These are phyloP conservation scores for Circinella umbellata DNA, from an alignment of 371 early-diverging fungal species.

Conservation along the genomic window DNA sequence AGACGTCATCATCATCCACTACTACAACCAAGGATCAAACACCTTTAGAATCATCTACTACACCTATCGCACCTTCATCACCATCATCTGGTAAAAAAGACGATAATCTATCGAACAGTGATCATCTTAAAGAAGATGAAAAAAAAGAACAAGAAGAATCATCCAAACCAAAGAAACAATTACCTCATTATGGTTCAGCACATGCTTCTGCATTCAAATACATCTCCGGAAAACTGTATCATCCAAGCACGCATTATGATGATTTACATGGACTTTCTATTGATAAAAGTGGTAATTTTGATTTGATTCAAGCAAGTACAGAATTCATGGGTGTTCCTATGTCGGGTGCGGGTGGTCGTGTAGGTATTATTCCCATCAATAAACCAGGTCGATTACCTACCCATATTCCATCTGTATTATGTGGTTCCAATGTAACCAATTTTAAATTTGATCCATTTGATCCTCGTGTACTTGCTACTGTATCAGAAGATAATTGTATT, in stretches of 20 bases:
- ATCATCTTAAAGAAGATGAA: not conserved
- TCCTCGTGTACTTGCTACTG: slow-evolving; percentile 60
- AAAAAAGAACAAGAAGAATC: not conserved
- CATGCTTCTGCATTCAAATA: slow-evolving; percentile 64
- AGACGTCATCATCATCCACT: not conserved
- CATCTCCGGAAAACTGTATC: slow-evolving; percentile 66
- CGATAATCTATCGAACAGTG: not conserved
- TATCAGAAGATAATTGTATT: slow-evolving; percentile 74
- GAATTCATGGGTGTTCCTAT: slow-evolving; percentile 74
- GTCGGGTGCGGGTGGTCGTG: slow-evolving; percentile 81
- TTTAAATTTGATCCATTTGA: slow-evolving; percentile 79
- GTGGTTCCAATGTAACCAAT: slow-evolving; percentile 60
- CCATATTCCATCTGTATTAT: slow-evolving; percentile 62
- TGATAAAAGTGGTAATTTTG: slow-evolving; percentile 70
- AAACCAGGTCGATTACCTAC: slow-evolving; percentile 74
- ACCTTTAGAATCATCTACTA: not conserved
- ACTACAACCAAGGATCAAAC: not conserved
- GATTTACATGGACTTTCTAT: slow-evolving; percentile 67
- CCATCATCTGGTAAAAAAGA: too few relatives aligned
- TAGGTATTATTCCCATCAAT: slow-evolving; percentile 68
- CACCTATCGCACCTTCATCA: too few relatives aligned
- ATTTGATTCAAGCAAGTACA: slow-evolving; percentile 62
- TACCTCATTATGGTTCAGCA: slow-evolving; percentile 36
- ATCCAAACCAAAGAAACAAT: slow-evolving; percentile 16
- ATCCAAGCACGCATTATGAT: slow-evolving; percentile 66